Conservation (phyloP, 805 yeast genomes). For the Candida insectorum region DNA sequence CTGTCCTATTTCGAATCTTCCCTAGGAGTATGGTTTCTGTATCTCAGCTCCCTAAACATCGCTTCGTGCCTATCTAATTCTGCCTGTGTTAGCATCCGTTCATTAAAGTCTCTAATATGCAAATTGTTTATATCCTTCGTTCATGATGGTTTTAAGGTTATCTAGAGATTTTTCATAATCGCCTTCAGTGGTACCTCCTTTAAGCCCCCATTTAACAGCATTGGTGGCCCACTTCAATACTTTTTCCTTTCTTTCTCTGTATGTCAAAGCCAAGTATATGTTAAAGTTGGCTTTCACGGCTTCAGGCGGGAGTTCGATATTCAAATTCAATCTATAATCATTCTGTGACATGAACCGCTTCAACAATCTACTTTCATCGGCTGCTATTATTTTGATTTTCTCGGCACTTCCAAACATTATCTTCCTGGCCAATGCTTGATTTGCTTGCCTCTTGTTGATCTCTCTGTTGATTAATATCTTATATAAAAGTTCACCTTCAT, state of each 20-base stretch:
- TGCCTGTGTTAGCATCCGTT: no score
- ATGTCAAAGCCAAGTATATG: slow-evolving; percentile 6
- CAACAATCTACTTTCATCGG: slow-evolving; percentile 8
- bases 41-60: no score
- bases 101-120: no score
- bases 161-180: no score
- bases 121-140: no score
- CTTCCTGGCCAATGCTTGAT: no score
- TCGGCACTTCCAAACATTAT: slow-evolving; percentile 4
- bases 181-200: background rate
- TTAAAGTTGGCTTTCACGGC: slow-evolving; percentile 7
- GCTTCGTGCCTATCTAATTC: no score
- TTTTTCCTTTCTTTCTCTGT: slow-evolving; percentile 1
- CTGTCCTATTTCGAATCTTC: no score
- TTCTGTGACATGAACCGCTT: slow-evolving; percentile 1
- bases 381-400: slow-evolving; percentile 11
- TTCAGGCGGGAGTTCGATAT: background rate
- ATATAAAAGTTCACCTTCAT: slow-evolving; percentile 13
- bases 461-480: slow-evolving; percentile 11
- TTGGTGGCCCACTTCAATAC: slow-evolving; percentile 4
- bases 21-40: no score
- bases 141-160: no score
- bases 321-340: background rate
- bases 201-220: no score
- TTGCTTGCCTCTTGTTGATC: no score